Conservation (phyloP, 1,284 basidiomycete species). For the Cystobasidium pallidum region DNA sequence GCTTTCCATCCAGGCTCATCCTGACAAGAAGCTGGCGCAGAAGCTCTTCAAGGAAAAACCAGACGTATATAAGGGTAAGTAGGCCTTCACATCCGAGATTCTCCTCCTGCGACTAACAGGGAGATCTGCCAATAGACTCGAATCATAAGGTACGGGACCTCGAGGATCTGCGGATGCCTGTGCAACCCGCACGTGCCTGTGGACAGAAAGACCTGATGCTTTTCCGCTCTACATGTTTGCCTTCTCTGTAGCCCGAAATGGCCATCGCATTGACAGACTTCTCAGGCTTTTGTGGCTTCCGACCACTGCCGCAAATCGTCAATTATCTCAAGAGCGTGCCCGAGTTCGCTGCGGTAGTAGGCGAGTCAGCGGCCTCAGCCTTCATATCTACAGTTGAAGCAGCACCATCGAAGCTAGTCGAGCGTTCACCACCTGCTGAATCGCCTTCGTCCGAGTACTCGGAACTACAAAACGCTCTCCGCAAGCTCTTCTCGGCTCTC, state of each 20-base stretch:
- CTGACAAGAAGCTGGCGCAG: slow-evolving; percentile 86
- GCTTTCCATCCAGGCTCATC: slow-evolving; percentile 95
- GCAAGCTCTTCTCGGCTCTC: slow-evolving; percentile 74
- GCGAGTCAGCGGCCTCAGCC: slow-evolving; percentile 60
- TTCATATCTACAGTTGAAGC: slow-evolving; percentile 55
- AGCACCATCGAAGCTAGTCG: slow-evolving; percentile 55
- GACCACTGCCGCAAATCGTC: slow-evolving; percentile 73
- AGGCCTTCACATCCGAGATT: neutral
- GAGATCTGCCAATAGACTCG: slow-evolving; percentile 66
- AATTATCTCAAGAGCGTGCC: slow-evolving; percentile 70
- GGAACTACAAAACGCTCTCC: slow-evolving; percentile 63
- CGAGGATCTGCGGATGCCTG: too few relatives aligned
- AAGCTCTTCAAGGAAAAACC: slow-evolving; percentile 73
- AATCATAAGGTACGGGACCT: slow-evolving; percentile 73
- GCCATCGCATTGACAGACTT: slow-evolving; percentile 92
- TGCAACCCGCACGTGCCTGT: slow-evolving; percentile 17
- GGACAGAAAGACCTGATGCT: neutral
- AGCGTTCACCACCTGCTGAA: slow-evolving; percentile 46
- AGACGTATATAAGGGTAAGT: slow-evolving; percentile 83
- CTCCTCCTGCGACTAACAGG: too few relatives aligned
- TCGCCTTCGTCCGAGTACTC: slow-evolving; percentile 60
- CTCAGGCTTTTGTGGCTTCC: slow-evolving; percentile 87
- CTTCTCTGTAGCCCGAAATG: slow-evolving; percentile 76
- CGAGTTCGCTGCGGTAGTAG: slow-evolving; percentile 76
- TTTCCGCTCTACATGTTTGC: slow-evolving; percentile 2